A percentile compares a stretch with the other conserved stretches of the same genome.
Evolutionary conservation across 208 protist genomes (phyloP).

Genomic region (Angomonas desouzai): DNA sequence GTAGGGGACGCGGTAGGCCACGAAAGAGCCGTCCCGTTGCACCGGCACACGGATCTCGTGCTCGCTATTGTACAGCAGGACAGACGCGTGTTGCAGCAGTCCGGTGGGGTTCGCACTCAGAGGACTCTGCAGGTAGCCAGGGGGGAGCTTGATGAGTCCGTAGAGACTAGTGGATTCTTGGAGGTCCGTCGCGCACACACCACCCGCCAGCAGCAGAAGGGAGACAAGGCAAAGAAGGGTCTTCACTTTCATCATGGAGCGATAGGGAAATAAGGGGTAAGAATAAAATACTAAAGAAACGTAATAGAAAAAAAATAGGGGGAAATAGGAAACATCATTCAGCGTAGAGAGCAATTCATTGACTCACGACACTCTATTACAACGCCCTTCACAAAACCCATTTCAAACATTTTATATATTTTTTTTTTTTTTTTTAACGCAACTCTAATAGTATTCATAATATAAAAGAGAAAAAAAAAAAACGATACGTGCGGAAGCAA

Average conservation of each 20-base stretch:
- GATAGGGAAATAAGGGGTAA: not conserved
- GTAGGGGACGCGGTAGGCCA: constrained; percentile 62
- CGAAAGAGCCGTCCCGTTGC: constrained; percentile 65
- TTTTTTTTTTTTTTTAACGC: constrained; percentile 5
- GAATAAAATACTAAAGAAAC: not conserved
- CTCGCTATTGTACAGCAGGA: constrained; percentile 52
- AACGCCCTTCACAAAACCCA: not conserved
- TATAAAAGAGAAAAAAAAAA: constrained; percentile 11
- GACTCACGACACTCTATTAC: not conserved
- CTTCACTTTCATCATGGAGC: not conserved
- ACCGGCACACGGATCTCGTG: constrained; percentile 47
- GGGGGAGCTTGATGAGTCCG: constrained; percentile 52
- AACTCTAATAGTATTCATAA: not conserved
- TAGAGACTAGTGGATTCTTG: constrained; percentile 20
- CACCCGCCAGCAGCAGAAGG: constrained; percentile 3
- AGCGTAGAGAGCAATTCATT: not conserved
- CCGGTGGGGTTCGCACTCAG: constrained; percentile 41
- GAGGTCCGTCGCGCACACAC: constrained; percentile 1
- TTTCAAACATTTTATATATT: not conserved
- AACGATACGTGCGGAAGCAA: constrained; percentile 6
- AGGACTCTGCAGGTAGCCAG: constrained; percentile 37
- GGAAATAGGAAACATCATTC: not conserved
- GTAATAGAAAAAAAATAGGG: not conserved
- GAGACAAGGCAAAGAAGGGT: constrained; percentile 2
- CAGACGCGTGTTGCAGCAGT: constrained; percentile 61